Evolutionary conservation across 208 protist species (phyloP).

Genomic region (Leishmania lainsoni): DNA sequence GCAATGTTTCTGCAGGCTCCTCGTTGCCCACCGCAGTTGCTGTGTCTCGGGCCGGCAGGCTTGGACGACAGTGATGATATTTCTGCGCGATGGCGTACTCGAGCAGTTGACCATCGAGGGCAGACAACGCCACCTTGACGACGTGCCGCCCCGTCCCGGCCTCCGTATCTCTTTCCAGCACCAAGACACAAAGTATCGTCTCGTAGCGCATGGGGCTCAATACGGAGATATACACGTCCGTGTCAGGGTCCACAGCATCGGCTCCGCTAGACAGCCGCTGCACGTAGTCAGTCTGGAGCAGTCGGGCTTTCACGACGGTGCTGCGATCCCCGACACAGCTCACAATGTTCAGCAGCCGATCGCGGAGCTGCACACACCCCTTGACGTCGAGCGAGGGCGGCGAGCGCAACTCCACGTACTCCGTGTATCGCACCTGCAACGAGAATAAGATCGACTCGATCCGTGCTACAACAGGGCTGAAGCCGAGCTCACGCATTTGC

Average conservation of each 20-base stretch:
- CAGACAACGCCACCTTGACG: conserved; percentile 48
- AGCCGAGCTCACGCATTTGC: conserved; percentile 25
- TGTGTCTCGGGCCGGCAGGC: not conserved
- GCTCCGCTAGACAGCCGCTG: conserved; percentile 35
- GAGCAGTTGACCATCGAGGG: conserved; percentile 55
- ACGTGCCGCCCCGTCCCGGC: conserved; percentile 20
- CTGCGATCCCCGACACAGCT: conserved; percentile 50
- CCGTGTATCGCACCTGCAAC: conserved; percentile 40
- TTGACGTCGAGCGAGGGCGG: conserved; percentile 50
- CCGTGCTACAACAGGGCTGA: conserved; percentile 36
- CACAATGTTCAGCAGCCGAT: conserved; percentile 50
- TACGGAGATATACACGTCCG: conserved; percentile 40
- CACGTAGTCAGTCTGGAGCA: conserved; percentile 34
- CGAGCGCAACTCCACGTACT: conserved; percentile 45
- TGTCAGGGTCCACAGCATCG: conserved; percentile 17
- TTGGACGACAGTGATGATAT: conserved; percentile 28
- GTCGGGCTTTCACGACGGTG: conserved; percentile 34
- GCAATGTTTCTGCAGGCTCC: not conserved
- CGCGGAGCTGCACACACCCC: conserved; percentile 43
- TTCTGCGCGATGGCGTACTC: conserved; percentile 60
- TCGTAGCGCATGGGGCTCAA: conserved; percentile 47
- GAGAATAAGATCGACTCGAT: conserved; percentile 66
- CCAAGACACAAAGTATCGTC: conserved; percentile 47
- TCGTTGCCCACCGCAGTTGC: not conserved
- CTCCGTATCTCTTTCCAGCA: conserved; percentile 41